phyloP scores from a whole-genome alignment of 768 basidiomycete genomes.

The Coprinellus micaceus region DNA sequence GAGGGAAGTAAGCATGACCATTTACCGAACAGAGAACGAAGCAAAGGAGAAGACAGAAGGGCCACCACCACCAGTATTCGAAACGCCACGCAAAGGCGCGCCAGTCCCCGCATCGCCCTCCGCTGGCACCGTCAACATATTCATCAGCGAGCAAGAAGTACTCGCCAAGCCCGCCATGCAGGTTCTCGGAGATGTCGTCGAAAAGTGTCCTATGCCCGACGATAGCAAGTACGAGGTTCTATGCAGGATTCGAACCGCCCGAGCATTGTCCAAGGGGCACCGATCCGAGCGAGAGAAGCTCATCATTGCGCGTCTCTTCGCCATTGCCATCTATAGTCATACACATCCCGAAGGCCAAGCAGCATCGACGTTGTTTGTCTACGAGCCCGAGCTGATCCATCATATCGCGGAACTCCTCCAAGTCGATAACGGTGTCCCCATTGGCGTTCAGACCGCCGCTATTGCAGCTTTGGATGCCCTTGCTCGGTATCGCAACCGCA shows the following conservation, averaged over 20 bases:
- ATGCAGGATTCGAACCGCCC: conserved; percentile 80
- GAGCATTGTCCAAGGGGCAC: conserved; percentile 56
- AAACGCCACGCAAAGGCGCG: conserved; percentile 48
- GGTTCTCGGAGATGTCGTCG: conserved; percentile 70
- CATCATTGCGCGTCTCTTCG: conserved; percentile 73
- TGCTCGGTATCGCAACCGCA: conserved; percentile 76
- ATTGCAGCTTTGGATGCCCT: conserved; percentile 89
- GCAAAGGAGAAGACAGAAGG: conserved; percentile 49
- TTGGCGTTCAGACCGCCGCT: conserved; percentile 76
- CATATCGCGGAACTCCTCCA: conserved; percentile 89
- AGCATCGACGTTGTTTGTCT: conserved; percentile 80
- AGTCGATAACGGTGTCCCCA: conserved; percentile 67
- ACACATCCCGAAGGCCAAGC: conserved; percentile 79
- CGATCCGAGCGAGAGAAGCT: conserved; percentile 74
- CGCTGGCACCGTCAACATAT: conserved; percentile 56
- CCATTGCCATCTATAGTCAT: conserved; percentile 89
- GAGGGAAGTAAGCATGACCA: conserved; percentile 76
- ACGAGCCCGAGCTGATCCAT: conserved; percentile 88
- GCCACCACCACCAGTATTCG: conserved; percentile 33
- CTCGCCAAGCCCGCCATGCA: conserved; percentile 65
- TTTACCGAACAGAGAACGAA: conserved; percentile 62
- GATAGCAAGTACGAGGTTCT: conserved; percentile 86
- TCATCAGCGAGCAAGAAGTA: conserved; percentile 59
- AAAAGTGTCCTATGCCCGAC: conserved; percentile 65
- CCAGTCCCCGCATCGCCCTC: conserved; percentile 30